These are phyloP conservation scores for Gaultheria prostrata DNA, from an alignment of 148 eudicot genomes.

Conservation along the genomic window DNA sequence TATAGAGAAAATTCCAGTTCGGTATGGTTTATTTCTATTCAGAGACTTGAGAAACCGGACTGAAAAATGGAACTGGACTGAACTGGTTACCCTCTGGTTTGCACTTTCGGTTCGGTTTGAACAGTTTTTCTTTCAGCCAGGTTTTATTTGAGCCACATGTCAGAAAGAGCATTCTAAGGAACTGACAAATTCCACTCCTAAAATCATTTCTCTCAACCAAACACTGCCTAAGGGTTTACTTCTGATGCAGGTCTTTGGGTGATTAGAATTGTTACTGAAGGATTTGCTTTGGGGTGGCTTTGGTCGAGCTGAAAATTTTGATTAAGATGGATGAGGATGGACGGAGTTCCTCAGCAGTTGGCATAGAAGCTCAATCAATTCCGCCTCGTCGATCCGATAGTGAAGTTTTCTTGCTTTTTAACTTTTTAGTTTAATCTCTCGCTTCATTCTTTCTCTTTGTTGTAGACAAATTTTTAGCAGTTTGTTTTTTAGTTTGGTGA, in stretches of 20 bases:
- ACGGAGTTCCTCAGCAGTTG: slow-evolving; percentile 19
- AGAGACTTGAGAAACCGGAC: too few relatives aligned
- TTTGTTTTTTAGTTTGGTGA: not conserved
- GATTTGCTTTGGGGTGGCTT: slow-evolving; percentile 2
- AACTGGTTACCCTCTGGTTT: too few relatives aligned
- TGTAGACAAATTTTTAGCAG: not conserved
- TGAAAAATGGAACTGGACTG: too few relatives aligned
- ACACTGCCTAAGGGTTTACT: not conserved
- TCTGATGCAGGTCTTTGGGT: slow-evolving; percentile 7
- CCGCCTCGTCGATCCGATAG: not conserved
- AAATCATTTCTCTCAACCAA: not conserved
- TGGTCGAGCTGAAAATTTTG: not conserved
- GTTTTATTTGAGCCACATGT: not conserved
- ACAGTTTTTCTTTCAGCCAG: too few relatives aligned
- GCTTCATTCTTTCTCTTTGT: not conserved
- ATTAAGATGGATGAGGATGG: slow-evolving; percentile 16
- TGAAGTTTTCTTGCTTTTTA: slow-evolving; percentile 10
- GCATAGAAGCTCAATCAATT: slow-evolving; percentile 1
- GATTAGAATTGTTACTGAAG: not conserved
- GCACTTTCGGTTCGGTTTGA: too few relatives aligned
- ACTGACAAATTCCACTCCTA: not conserved
- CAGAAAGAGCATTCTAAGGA: not conserved
- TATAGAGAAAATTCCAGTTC: too few relatives aligned
- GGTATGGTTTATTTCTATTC: too few relatives aligned
- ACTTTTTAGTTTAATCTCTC: not conserved